These are phyloP conservation scores for Beta macrorhiza DNA, from an alignment of 179 eudicot genomes.

Conservation along the genomic window DNA sequence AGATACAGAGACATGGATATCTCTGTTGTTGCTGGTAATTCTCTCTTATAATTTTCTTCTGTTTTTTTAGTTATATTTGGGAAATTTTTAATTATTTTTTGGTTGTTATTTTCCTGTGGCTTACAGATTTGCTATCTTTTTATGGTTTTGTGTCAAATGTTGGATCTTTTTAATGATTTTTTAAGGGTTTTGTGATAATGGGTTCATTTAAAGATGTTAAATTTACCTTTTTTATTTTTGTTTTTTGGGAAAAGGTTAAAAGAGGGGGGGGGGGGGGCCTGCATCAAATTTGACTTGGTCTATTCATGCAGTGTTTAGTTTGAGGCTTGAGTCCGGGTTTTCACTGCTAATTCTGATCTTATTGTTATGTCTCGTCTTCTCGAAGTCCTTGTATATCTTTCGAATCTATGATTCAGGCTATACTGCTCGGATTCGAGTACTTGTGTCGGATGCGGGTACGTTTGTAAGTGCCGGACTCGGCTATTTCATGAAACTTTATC, in stretches of 20 bases:
- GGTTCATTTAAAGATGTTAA: background rate
- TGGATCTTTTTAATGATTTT: background rate
- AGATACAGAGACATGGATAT: slow-evolving; percentile 73
- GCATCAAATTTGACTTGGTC: background rate
- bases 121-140: background rate
- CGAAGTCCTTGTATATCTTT: too few species aligned
- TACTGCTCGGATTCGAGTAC: too few species aligned
- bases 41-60: background rate
- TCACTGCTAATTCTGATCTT: too few species aligned
- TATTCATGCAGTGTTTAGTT: too few species aligned
- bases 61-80: background rate
- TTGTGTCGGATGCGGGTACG: too few species aligned
- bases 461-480: too few species aligned
- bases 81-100: background rate
- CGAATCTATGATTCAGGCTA: too few species aligned
- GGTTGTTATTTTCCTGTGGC: background rate
- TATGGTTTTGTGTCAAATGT: background rate
- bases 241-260: background rate
- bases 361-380: too few species aligned
- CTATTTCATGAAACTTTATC: too few species aligned
- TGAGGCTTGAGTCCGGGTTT: too few species aligned
- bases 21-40: slow-evolving; percentile 83
- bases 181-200: background rate
- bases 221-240: background rate
- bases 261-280: background rate